These are phyloP conservation scores for Umbelopsis sp. DNA, from an alignment of 371 early-diverging fungal genomes.

Conservation along the genomic window DNA sequence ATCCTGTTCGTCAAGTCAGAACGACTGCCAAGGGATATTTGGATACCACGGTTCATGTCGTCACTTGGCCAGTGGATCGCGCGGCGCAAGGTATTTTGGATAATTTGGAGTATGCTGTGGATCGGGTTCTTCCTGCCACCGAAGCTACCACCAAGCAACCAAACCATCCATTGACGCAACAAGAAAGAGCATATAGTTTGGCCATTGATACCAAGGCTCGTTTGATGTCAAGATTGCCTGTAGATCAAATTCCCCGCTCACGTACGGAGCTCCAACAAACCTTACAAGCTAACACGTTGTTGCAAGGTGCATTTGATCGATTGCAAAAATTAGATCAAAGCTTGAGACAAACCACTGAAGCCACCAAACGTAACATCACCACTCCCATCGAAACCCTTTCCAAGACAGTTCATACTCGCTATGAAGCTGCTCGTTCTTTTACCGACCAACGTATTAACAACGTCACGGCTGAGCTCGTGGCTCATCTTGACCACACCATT, in stretches of 20 bases:
- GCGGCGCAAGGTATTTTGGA: constrained; percentile 29
- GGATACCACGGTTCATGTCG: constrained; percentile 46
- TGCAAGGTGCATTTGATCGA: constrained; percentile 31
- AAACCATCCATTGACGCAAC: background rate
- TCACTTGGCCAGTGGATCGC: constrained; percentile 39
- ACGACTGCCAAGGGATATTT: constrained; percentile 34
- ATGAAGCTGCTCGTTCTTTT: constrained; percentile 28
- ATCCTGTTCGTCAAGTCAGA: constrained; percentile 36
- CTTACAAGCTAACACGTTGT: constrained; percentile 31
- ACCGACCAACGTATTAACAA: constrained; percentile 37
- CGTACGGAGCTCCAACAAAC: constrained; percentile 31
- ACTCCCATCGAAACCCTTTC: constrained; percentile 32
- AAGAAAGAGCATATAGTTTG: constrained; percentile 17
- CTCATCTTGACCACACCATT: constrained; percentile 37
- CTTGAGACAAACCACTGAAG: constrained; percentile 23
- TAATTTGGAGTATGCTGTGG: constrained; percentile 36
- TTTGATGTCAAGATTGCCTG: constrained; percentile 34
- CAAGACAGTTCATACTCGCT: constrained; percentile 34
- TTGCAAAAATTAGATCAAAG: constrained; percentile 29
- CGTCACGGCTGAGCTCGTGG: constrained; percentile 33
- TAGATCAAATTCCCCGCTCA: constrained; percentile 30
- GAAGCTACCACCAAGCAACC: constrained; percentile 8
- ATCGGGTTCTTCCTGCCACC: constrained; percentile 32
- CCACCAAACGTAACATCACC: constrained; percentile 10
- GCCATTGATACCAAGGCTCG: constrained; percentile 25